phyloP scores from a whole-genome alignment of 306 rosid species.

The Vicia faba region DNA sequence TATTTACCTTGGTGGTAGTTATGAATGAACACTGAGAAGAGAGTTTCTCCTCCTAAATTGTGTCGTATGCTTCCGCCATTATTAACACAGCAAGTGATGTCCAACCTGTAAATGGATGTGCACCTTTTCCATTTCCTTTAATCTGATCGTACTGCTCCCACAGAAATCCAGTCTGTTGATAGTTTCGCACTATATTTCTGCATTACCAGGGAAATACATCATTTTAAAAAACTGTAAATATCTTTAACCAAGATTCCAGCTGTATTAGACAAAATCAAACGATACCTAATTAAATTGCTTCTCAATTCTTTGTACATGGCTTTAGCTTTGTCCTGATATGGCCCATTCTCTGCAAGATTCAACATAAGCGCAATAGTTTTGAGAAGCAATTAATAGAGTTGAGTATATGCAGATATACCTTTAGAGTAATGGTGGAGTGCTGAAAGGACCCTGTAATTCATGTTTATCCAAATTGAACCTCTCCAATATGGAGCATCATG shows the following conservation, averaged over 20 bases:
- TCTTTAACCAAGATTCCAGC: neutral
- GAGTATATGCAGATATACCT: conserved; percentile 57
- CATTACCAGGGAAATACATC: neutral
- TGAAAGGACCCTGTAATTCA: conserved; percentile 79
- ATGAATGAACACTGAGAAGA: conserved; percentile 1
- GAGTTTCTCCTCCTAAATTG: conserved; percentile 38
- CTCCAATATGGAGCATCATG: conserved; percentile 93
- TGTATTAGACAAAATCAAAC: conserved; percentile 1
- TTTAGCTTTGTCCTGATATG: conserved; percentile 70
- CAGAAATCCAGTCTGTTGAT: conserved; percentile 64
- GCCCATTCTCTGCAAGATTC: conserved; percentile 65
- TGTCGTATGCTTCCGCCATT: conserved; percentile 75
- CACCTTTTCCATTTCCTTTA: conserved; percentile 83
- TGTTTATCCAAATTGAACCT: conserved; percentile 86
- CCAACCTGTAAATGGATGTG: conserved; percentile 94
- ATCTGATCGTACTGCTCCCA: conserved; percentile 93
- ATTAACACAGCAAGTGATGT: conserved; percentile 75
- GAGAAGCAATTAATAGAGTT: neutral
- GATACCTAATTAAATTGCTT: conserved; percentile 75
- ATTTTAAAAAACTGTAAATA: neutral
- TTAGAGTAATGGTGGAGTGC: conserved; percentile 84
- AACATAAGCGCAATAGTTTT: conserved; percentile 27
- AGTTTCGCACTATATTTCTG: conserved; percentile 65
- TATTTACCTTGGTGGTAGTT: neutral
- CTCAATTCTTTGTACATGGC: conserved; percentile 68